These are phyloP conservation scores for Talinum fruticosum DNA, from an alignment of 148 eudicot species.

Conservation along the genomic window DNA sequence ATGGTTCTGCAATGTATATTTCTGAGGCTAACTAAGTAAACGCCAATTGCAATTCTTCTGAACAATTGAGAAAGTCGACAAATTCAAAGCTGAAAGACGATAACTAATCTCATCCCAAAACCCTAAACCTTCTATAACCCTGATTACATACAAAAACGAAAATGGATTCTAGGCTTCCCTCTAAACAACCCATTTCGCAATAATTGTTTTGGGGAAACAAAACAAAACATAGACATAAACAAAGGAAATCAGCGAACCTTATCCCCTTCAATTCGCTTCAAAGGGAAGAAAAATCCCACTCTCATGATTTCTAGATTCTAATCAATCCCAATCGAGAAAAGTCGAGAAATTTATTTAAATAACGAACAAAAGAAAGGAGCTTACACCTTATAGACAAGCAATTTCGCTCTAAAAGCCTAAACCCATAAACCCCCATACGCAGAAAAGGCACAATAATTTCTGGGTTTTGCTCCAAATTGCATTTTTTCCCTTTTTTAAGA, in stretches of 20 bases:
- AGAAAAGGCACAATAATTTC: neutral
- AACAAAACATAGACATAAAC: neutral
- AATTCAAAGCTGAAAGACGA: neutral
- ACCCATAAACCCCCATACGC: slow-evolving; percentile 17
- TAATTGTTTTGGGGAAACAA: neutral
- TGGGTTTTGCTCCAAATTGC: neutral
- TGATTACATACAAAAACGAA: too few relatives aligned
- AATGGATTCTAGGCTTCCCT: neutral
- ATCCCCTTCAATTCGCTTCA: neutral
- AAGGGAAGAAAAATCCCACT: too few relatives aligned
- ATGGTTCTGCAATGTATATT: neutral
- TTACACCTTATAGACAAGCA: neutral
- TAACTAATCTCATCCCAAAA: neutral
- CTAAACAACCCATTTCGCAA: neutral
- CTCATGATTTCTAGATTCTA: neutral
- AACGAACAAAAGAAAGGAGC: neutral
- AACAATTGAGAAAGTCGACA: too few relatives aligned
- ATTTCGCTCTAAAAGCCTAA: slow-evolving; percentile 21
- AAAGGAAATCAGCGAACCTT: neutral
- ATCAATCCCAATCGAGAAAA: neutral
- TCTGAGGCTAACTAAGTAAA: too few relatives aligned
- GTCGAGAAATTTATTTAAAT: neutral
- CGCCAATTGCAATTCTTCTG: neutral
- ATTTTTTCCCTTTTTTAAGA: neutral
- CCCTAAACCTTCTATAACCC: neutral